These are phyloP conservation scores for Cladosporium sp. DNA, from an alignment of 2,329 filamentous ascomycete genomes.

Conservation along the genomic window DNA sequence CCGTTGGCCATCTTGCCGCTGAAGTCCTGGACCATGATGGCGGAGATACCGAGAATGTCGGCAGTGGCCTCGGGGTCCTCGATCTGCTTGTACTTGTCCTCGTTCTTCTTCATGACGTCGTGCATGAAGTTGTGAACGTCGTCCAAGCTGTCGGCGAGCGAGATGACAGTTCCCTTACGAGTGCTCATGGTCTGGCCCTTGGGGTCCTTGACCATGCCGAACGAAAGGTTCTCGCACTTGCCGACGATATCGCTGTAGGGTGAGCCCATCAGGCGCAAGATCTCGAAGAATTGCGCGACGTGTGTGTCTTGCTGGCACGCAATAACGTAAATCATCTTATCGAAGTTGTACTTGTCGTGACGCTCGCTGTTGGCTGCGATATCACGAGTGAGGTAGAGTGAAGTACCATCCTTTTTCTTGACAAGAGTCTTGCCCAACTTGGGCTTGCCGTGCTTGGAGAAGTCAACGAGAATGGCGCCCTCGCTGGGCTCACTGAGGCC, in stretches of 20 bases:
- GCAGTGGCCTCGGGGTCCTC: conserved; percentile 76
- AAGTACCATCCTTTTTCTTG: conserved; percentile 63
- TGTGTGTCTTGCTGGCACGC: conserved; percentile 63
- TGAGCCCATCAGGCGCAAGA: conserved; percentile 57
- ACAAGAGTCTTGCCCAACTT: conserved; percentile 65
- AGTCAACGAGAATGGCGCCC: conserved; percentile 65
- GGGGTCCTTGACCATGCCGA: conserved; percentile 55
- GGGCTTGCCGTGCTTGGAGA: conserved; percentile 63
- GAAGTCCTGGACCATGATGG: conserved; percentile 99
- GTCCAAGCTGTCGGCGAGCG: conserved; percentile 47
- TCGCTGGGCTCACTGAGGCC: conserved; percentile 61
- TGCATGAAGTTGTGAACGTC: conserved; percentile 90
- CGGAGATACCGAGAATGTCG: conserved; percentile 85
- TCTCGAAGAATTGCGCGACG: conserved; percentile 62
- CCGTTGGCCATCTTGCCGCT: conserved; percentile 79
- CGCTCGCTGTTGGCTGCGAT: conserved; percentile 63
- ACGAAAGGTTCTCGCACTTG: conserved; percentile 61
- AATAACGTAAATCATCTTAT: conserved; percentile 66
- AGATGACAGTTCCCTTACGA: conserved; percentile 51
- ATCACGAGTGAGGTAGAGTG: conserved; percentile 65
- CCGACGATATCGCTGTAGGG: conserved; percentile 52
- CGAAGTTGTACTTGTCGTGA: conserved; percentile 57
- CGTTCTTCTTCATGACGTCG: conserved; percentile 90
- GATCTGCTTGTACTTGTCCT: conserved; percentile 85
- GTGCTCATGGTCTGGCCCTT: conserved; percentile 57